phyloP scores from a whole-genome alignment of 2,329 filamentous ascomycete species.

The Paecilomyces variotii region DNA sequence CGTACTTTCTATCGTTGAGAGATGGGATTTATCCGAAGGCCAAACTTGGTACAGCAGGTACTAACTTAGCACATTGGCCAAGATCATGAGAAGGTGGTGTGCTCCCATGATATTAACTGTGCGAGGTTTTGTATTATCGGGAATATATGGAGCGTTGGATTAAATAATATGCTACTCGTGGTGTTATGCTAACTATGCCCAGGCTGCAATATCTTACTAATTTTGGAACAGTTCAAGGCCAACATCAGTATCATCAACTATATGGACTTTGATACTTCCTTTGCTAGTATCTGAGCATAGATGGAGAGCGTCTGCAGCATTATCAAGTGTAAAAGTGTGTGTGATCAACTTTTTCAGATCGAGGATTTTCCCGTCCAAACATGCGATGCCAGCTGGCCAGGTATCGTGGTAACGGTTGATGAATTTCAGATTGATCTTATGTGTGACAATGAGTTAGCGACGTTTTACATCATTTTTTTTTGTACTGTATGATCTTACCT shows the following conservation, averaged over 20 bases:
- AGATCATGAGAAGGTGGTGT: no score
- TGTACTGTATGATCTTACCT: constrained; percentile 22
- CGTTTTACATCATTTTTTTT: neutral
- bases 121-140: no score
- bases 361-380: constrained; percentile 51
- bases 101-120: no score
- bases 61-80: no score
- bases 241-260: constrained; percentile 44
- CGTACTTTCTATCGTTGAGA: no score
- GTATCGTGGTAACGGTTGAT: constrained; percentile 65
- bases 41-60: no score
- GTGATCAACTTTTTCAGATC: constrained; percentile 56
- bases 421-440: constrained; percentile 58
- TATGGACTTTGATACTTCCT: constrained; percentile 54
- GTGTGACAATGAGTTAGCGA: constrained; percentile 1
- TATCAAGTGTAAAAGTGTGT: constrained; percentile 55
- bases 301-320: constrained; percentile 51
- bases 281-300: constrained; percentile 45
- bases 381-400: constrained; percentile 59
- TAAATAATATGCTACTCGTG: no score
- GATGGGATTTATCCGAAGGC: no score
- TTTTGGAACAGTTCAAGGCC: neutral
- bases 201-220: neutral
- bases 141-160: no score
- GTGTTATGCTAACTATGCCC: no score